Conservation (phyloP, 2,329 filamentous ascomycete genomes). For the Aspergillus felis region DNA sequence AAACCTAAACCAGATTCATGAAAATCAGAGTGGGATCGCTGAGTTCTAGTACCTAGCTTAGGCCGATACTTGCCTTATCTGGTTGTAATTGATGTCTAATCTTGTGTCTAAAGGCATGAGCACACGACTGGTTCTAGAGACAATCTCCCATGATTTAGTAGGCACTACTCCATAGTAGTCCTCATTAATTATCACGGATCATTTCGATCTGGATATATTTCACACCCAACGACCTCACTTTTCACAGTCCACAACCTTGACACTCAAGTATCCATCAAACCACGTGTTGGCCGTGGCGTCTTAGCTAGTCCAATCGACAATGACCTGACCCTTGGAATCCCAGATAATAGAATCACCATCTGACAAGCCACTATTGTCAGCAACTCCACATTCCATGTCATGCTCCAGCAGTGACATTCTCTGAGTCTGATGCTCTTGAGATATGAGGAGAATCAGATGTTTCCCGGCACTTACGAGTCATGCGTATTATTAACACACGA, state of each 20-base stretch:
- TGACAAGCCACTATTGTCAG: no score
- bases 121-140: not conserved
- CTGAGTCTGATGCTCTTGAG: not conserved
- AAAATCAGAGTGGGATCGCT: not conserved
- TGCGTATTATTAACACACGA: not conserved
- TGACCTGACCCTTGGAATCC: not conserved
- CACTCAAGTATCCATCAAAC: not conserved
- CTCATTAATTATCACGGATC: not conserved
- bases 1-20: not conserved
- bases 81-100: not conserved
- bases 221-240: not conserved
- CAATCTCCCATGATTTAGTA: not conserved
- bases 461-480: not conserved
- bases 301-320: not conserved
- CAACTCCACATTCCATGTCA: not conserved
- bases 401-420: not conserved
- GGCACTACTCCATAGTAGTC: not conserved
- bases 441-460: not conserved
- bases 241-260: not conserved
- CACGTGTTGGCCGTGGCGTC: not conserved
- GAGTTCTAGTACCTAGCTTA: not conserved
- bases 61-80: not conserved
- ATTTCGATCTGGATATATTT: not conserved
- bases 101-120: not conserved
- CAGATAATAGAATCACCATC: no score